Evolutionary conservation across 257 asterid species (phyloP).

Genomic region (Solanum medicagineum): DNA sequence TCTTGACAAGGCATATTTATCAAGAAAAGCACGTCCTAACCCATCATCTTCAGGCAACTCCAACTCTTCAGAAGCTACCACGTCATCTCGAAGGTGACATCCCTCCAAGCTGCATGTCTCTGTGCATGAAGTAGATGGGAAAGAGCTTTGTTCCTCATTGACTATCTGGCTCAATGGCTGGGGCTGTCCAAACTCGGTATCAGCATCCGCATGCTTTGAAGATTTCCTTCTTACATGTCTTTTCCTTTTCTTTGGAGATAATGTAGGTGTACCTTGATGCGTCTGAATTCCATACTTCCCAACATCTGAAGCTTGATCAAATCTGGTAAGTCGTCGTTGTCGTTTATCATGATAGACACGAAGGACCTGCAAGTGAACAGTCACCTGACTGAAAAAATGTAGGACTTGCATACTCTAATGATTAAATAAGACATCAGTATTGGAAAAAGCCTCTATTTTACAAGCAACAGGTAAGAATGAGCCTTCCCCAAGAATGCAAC

Average conservation of each 20-base stretch:
- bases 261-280: slow-evolving; percentile 10
- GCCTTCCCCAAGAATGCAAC: background rate
- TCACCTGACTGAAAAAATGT: background rate
- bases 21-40: slow-evolving; percentile 23
- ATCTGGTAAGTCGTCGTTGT: slow-evolving; percentile 31
- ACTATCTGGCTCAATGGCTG: slow-evolving; percentile 13
- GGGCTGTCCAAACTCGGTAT: slow-evolving; percentile 18
- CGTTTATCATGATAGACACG: slow-evolving; percentile 63
- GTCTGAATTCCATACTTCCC: slow-evolving; percentile 19
- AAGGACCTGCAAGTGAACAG: slow-evolving; percentile 52
- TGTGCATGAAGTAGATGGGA: slow-evolving; percentile 17
- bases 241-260: slow-evolving; percentile 43
- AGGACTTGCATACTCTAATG: background rate
- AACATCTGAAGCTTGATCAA: slow-evolving; percentile 28
- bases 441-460: background rate
- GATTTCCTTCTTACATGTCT: slow-evolving; percentile 21
- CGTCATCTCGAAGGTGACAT: slow-evolving; percentile 15
- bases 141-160: slow-evolving; percentile 20
- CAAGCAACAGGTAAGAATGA: background rate
- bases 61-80: slow-evolving; percentile 20
- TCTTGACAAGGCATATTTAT: slow-evolving; percentile 42
- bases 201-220: slow-evolving; percentile 26
- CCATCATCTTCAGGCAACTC: slow-evolving; percentile 37
- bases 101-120: slow-evolving; percentile 18
- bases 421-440: background rate